Base-by-base conservation (phyloP, 2,329 filamentous ascomycete species). In the Trichoderma koningiopsis region DNA sequence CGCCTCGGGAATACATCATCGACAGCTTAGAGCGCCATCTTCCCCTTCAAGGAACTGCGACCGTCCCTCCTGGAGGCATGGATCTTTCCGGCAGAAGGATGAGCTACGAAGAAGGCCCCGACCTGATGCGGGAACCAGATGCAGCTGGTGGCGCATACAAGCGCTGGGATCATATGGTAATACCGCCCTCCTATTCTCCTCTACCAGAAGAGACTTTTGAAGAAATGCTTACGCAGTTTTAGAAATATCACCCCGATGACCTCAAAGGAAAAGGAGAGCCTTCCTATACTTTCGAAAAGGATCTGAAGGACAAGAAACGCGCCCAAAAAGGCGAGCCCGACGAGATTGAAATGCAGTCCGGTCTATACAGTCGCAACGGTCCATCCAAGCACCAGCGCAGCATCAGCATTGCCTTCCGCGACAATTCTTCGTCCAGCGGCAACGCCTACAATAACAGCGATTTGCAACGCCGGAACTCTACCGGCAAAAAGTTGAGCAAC, bases 191-290 rank as follows among this genome's bases (percentile, higher is more conserved):
- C 16, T n/a, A 27, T 37, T 16, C 7, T 8, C 16, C n/a, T 8
- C 31, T 33, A 10, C 31, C 33, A 33, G 33, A 33, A 33, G 33
- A 33, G 8, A 11, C 33, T 33, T 31, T 10, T 58, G 24, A 64
- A 33, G 24, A 49, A 63, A 52, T 58, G 43, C 59, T 64, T 53
- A 62, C 53, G 19, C 22, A 53, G n/a, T 29, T 63, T 27, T 70
- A 89, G 87, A 77, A 87, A 73, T 96, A 96, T 78, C 87, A 88
- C 68, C 89, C 91, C 6, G 87, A 91, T 56, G 93, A 96, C 75
- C 85, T 92, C 72, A 94, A 95, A 79, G 93, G 92, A 75, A 93
- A 96, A 80, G 91, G 91, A 56, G 92, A 95, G 76, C 91, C 92
- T 2, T 88, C 87, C 2, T 96, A 87, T 80, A 87, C 88, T 8